Conservation (phyloP, 306 rosid genomes). For the Pachyrhizus erosus region DNA sequence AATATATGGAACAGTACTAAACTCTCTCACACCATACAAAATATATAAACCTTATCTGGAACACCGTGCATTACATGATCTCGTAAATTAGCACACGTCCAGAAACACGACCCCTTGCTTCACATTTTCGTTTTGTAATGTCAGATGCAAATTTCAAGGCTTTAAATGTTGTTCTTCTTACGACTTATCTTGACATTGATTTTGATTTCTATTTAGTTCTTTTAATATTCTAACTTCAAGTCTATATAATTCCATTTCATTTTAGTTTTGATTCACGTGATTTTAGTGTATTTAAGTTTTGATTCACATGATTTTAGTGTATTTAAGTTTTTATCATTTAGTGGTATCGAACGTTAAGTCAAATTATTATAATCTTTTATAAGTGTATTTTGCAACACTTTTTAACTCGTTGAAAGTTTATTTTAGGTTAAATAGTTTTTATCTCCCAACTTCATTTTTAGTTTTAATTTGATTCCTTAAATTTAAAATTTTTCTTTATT, state of each 20-base stretch:
- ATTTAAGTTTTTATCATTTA: background rate
- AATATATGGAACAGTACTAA: too few species aligned
- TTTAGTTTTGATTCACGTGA: background rate
- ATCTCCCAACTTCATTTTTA: background rate
- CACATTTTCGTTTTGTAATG: background rate
- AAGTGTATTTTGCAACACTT: background rate
- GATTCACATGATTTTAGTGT: background rate
- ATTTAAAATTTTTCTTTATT: background rate
- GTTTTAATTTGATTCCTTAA: background rate
- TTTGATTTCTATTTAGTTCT: background rate
- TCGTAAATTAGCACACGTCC: too few species aligned
- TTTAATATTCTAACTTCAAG: background rate
- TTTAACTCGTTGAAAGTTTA: background rate
- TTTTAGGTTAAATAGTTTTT: background rate
- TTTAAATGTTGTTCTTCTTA: background rate
- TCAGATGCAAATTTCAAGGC: background rate
- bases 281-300: background rate
- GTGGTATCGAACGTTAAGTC: background rate
- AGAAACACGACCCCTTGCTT: slow-evolving; percentile 15
- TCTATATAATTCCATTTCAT: too few species aligned
- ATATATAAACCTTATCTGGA: too few species aligned
- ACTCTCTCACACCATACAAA: too few species aligned
- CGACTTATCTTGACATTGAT: background rate
- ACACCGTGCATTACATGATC: too few species aligned
- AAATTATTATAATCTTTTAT: background rate